Evolutionary conservation across 495 filamentous ascomycete genomes (phyloP), one percentile per base, ranked within the genome.

Genomic region (Schizothecium vesticola): DNA sequence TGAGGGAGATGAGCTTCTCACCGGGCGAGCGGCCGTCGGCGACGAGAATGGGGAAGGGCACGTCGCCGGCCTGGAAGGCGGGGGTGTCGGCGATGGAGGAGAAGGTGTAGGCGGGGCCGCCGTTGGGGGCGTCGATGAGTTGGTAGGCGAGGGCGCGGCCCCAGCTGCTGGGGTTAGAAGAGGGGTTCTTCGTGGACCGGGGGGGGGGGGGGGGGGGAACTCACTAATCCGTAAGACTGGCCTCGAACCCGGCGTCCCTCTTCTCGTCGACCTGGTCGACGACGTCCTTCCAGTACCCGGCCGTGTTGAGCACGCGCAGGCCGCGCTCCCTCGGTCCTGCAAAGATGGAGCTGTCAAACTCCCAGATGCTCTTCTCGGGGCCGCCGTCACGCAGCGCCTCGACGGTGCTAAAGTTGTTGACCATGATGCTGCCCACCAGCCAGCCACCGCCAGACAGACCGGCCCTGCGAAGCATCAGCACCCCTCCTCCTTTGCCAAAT

Each of bases 361-460:
- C 80, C 94, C 94, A 98, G 8, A 87, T 67, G 7, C 88, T 77
- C 19, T 79, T 80, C 13, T 84, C 86, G 1, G 82, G 72, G 71
- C 82, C 80, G 22, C 84, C 85, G 33, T 86, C 76, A 31, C 88
- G 86, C 67, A 96, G 85, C 55, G 76, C 75, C 31, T 86, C 75
- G 56, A 97, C 84, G 19, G 87, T 89, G 33, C 89, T 90, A 80
- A 94, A 98, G 79, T 97, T 98, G 81, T 97, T 98, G 68, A 89
- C 82, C 73, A 87, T 95, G 21, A 98, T 85, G 29, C 90, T 93
- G 8, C 91, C 91, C 12, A 97, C 86, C 12, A 97, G 79, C 94
- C 94, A 98, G 13, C 88, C 86, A 63, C 94, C 95, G 33, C 94
- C 94, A 19, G 91, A 94, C 22, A 97, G 82, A 36, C 92, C 94